Evolutionary conservation across 495 filamentous ascomycete species (phyloP), one percentile per base, ranked within the genome.

Genomic region (Hapsidospora chrysogenum): DNA sequence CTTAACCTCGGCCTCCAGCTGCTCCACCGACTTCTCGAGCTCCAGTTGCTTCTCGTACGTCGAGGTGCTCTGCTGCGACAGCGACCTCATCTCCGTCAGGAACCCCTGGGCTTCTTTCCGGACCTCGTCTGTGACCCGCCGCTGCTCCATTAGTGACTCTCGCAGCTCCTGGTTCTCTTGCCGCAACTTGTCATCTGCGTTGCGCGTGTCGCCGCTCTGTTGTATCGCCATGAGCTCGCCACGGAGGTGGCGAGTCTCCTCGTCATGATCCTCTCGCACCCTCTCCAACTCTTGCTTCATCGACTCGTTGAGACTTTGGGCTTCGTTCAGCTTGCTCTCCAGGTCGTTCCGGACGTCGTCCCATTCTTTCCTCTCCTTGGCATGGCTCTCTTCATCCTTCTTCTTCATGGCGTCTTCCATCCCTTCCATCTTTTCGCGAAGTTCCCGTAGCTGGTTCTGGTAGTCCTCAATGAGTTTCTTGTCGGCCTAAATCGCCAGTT

Each of bases 41-140:
- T 71, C 68, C 28, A 85, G 70, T 57, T 97, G 87, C 33, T 72
- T 74, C 39, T 92, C 84, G 61, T 78, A 76, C 9, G 79, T 73
- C n/a, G 73, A 56, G 36, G 74, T 72, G 43, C 74, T 85, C 36
- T 83, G 76, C 36, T 82, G 72, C 9, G 85, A 85, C 25, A 97
- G 66, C 20, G 63, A 61, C 43, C 79, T 78, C 92, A 96, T 96
- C 53, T 97, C 86, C 40, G 68, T 67, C 11, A 97, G 59, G 50
- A 84, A 94, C 32, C 75, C 67, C 35, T 81, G 73, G 0, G 92
- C 85, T 58, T 94, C 83, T 23, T 68, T 72, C 15, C 82, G 72
- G 22, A 95, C 89, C 48, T 92, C 81, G 37, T 86, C 79, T 0
- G 86, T 93, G n/a, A 92, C 67, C 32, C 79, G 68, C 37, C 79